A percentile compares a stretch with the other conserved stretches of the same genome.
Evolutionary conservation across 768 basidiomycete genomes (phyloP).

Genomic region (Cystoderma amianthinum): DNA sequence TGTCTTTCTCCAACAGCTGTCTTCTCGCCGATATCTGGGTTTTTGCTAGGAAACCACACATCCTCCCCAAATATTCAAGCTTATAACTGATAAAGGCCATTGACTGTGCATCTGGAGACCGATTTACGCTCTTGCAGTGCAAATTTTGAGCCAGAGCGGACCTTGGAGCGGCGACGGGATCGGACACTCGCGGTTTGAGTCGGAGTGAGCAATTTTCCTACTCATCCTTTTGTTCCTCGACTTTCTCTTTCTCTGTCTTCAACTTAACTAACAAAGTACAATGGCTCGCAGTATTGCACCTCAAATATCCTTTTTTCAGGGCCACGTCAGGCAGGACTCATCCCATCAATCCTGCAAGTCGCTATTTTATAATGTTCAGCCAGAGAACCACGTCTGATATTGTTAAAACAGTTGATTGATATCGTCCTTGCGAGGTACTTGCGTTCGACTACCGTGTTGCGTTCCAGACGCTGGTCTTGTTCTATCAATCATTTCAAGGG

Average conservation of each 20-base stretch:
- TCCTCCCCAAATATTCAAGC: constrained; percentile 1
- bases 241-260: constrained; percentile 4
- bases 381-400: too few species aligned
- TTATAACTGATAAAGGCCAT: not conserved
- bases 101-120: not conserved
- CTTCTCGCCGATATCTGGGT: constrained; percentile 5
- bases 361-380: too few species aligned
- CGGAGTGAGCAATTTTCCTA: constrained; percentile 37
- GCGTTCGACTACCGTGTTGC: too few species aligned
- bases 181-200: constrained; percentile 32
- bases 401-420: too few species aligned
- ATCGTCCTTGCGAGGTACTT: too few species aligned
- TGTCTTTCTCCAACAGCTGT: constrained; percentile 5
- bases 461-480: too few species aligned
- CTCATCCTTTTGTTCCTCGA: constrained; percentile 9
- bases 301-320: too few species aligned
- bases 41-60: not conserved
- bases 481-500: constrained; percentile 5
- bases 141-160: constrained; percentile 9
- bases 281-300: too few species aligned
- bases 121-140: constrained; percentile 4
- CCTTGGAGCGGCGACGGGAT: constrained; percentile 34
- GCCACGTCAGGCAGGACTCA: too few species aligned
- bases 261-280: too few species aligned
- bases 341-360: too few species aligned